Evolutionary conservation across 2,329 filamentous ascomycete species (phyloP).

Genomic region (Ophiostoma ips): DNA sequence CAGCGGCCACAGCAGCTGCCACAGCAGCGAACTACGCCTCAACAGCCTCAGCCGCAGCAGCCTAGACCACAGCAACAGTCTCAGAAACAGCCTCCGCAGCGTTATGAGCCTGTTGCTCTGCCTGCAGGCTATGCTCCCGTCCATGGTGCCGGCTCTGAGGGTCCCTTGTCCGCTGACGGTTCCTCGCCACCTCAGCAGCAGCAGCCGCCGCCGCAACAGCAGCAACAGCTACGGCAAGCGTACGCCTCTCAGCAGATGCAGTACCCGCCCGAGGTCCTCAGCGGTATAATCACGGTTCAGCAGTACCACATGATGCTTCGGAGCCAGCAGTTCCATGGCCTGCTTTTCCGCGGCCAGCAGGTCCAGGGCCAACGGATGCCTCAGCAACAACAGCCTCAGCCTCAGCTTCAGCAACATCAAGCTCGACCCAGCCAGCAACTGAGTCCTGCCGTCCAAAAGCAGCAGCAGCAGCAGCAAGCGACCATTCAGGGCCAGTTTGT

Average conservation of each 20-base stretch:
- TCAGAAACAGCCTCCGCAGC: slow-evolving; percentile 18
- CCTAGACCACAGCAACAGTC: slow-evolving; percentile 5
- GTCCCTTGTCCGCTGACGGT: slow-evolving; percentile 16
- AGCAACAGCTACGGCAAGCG: slow-evolving; percentile 1
- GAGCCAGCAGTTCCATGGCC: background rate
- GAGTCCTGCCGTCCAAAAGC: too few relatives aligned
- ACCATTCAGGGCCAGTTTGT: background rate
- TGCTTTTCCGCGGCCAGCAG: background rate
- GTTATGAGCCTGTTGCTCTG: slow-evolving; percentile 26
- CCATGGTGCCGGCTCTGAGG: slow-evolving; percentile 23
- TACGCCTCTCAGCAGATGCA: background rate
- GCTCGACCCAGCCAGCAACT: background rate
- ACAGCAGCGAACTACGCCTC: too few relatives aligned
- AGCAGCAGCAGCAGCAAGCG: background rate
- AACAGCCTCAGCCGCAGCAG: background rate
- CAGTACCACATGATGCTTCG: background rate
- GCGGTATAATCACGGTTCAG: background rate
- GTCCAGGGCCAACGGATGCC: background rate
- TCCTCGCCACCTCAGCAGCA: background rate
- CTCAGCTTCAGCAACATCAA: background rate
- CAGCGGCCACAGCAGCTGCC: background rate
- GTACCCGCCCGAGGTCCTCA: background rate
- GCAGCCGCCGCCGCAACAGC: background rate
- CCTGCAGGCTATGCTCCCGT: slow-evolving; percentile 24
- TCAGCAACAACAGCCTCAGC: background rate